Evolutionary conservation across 1,284 basidiomycete species (phyloP), one percentile per base, ranked within the genome.

Genomic region (Marasmius oreades): DNA sequence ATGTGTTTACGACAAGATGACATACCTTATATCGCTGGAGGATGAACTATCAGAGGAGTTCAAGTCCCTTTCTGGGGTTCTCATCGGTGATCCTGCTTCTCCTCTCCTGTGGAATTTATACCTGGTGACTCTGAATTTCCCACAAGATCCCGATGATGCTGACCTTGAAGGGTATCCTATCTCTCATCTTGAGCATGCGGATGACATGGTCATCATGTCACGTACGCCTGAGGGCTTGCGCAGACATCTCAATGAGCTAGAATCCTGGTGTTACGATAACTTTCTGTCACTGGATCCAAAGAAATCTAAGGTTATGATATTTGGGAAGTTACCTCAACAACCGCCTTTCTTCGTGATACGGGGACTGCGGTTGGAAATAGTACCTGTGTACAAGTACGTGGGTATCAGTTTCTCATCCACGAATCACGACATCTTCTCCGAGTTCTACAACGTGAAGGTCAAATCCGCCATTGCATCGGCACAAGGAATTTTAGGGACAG

Each of bases 51-150:
- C 34, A 36, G 8, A 8, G 16, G 34, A 36, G 16, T 36, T 45
- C 52, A 54, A 16, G 6, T 2, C 16, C 31, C 47, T n/a, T 0
- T 61, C 65, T 1, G 71, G 69, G 0, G 59, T 71, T 7, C 67
- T 71, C 0, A 68, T 59, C 2, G 70, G 70, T 0, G 70, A 72
- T 53, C 60, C 70, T 0, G 64, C 67, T 0, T 73, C 70, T 0
- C 71, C 70, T 0, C 61, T 63, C 0, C 59, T 74, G 2, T 74
- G 70, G 70, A 67, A 64, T 36, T 50, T 73, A 0, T 73, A 65
- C 61, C 55, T 73, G 6, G 51, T 67, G 0, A 69, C 71, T 56
- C 23, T 61, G 0, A 23, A 20, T 72, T 6, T 63, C 66, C 0
- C 64, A 69, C 43, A 31, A 68, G 14, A 62, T 63, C 26, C 67